Evolutionary conservation across 2,329 filamentous ascomycete species (phyloP), one percentile per base, ranked within the genome.

Genomic region (Intubia oerlemansii): DNA sequence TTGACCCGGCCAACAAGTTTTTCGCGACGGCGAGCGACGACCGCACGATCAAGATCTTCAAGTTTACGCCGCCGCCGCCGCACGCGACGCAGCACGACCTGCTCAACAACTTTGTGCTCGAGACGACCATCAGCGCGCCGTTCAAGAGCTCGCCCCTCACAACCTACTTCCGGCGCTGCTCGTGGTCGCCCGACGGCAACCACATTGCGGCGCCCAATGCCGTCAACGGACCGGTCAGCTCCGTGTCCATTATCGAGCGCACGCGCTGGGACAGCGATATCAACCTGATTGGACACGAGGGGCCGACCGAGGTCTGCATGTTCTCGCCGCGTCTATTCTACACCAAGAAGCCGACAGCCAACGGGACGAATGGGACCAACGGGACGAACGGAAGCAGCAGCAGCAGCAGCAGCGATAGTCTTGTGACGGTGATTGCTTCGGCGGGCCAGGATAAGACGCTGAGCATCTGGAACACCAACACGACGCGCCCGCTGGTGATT

Each of bases 21-120:
- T 98, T 98, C 51, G 88, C 90, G 11, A 98, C 90, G 0, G 84
- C 90, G 3, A 92, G 82, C 52, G 88, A 98, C 48, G 88, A 98
- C 50, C 72, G 88, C 34, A 85, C 82, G 3, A 91, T 98, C 51
- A 91, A 91, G 48, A 80, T 98, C 42, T 95, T 91, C 51, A 72
- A 84, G 34, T 98, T 93, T 49, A 92, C 79, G 3, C 77, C 85
- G 2, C 84, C 88, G 0, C 66, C 75, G 1, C 79, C 88, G 8
- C 93, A 92, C 47, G 80, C 88, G 20, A 91, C 80, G 1, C 72
- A 85, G 30, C 81, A 95, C 46, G 88, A 98, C 47, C 88, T 92
- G 55, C 71, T 88, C 37, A 90, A 91, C 52, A 98, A 98, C 46
- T 98, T 98, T 47, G 71, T 84, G 22, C 67, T 93, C 30, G 88